A percentile compares a stretch with the other conserved stretches of the same genome.
These are phyloP conservation scores for Pezicula neosporulosa DNA, from an alignment of 2,329 filamentous ascomycete species.

Conservation along the genomic window DNA sequence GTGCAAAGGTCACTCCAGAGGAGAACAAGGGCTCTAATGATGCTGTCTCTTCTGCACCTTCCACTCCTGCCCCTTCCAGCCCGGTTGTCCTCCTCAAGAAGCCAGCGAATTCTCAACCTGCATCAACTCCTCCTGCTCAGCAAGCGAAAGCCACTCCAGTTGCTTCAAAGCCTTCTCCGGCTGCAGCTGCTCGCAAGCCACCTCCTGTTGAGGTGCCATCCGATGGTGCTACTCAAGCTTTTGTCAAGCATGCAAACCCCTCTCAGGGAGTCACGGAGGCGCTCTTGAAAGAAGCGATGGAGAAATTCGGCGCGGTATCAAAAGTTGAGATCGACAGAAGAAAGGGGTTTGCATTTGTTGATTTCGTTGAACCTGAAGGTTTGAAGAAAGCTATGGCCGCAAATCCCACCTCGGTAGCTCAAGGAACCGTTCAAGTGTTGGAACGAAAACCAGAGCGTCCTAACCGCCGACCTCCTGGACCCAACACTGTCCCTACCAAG, in stretches of 20 bases:
- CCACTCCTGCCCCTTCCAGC: conserved; percentile 23
- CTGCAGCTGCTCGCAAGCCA: conserved; percentile 23
- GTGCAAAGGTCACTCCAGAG: conserved; percentile 32
- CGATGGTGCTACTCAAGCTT: conserved; percentile 60
- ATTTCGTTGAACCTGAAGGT: conserved; percentile 72
- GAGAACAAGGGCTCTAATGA: conserved; percentile 13
- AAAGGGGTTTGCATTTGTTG: conserved; percentile 91
- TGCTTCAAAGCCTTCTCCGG: conserved; percentile 15
- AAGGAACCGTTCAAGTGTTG: conserved; percentile 82
- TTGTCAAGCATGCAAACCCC: conserved; percentile 79
- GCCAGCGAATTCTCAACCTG: conserved; percentile 17
- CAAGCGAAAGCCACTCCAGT: conserved; percentile 23
- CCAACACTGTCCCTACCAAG: conserved; percentile 79
- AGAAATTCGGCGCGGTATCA: conserved; percentile 68
- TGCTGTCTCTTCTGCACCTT: conserved; percentile 8
- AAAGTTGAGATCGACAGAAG: conserved; percentile 91
- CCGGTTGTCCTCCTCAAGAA: conserved; percentile 38
- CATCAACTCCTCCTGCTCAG: conserved; percentile 23
- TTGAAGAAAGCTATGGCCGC: conserved; percentile 77
- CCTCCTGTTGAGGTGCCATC: conserved; percentile 26
- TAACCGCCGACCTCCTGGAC: conserved; percentile 38
- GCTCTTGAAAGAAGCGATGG: conserved; percentile 70
- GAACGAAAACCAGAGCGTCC: conserved; percentile 57
- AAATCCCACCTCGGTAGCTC: conserved; percentile 77
- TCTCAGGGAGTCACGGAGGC: conserved; percentile 89